Evolutionary conservation across 345 rosid species (phyloP).

Genomic region (Psidium guajava): DNA sequence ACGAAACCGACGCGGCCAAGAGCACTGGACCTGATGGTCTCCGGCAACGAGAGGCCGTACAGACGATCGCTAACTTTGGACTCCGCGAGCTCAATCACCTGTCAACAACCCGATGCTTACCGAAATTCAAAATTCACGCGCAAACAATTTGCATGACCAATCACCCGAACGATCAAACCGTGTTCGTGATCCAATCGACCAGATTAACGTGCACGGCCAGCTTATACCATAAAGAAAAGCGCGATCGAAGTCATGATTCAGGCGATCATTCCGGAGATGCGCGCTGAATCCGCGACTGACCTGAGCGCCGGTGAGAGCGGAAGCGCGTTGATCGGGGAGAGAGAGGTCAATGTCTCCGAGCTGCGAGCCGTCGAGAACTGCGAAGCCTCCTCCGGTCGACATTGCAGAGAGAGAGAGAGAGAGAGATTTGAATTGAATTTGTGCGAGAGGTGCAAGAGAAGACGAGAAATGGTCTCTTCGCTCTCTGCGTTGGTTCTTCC

Average conservation of each 20-base stretch:
- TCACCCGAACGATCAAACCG: background rate
- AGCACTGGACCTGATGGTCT: constrained; percentile 35
- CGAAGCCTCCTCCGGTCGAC: constrained; percentile 44
- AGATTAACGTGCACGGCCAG: background rate
- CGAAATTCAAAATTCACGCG: background rate
- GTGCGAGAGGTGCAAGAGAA: background rate
- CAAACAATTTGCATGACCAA: background rate
- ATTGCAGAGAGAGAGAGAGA: constrained; percentile 16
- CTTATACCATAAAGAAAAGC: background rate
- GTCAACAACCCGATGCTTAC: background rate
- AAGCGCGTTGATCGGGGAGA: constrained; percentile 18
- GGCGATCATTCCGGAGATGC: background rate
- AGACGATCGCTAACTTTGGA: constrained; percentile 39
- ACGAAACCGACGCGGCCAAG: constrained; percentile 23
- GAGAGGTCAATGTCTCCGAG: constrained; percentile 42
- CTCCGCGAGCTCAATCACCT: constrained; percentile 44
- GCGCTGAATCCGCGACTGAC: constrained; percentile 1
- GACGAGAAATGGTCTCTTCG: background rate
- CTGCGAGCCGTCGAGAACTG: constrained; percentile 50
- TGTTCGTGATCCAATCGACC: background rate
- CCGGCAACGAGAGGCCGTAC: constrained; percentile 54
- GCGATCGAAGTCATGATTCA: background rate
- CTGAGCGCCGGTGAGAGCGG: constrained; percentile 38
- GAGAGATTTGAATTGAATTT: background rate
- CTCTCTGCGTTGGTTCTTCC: background rate